These are phyloP conservation scores for Venturia nashicola DNA, from an alignment of 2,329 filamentous ascomycete genomes.

Conservation along the genomic window DNA sequence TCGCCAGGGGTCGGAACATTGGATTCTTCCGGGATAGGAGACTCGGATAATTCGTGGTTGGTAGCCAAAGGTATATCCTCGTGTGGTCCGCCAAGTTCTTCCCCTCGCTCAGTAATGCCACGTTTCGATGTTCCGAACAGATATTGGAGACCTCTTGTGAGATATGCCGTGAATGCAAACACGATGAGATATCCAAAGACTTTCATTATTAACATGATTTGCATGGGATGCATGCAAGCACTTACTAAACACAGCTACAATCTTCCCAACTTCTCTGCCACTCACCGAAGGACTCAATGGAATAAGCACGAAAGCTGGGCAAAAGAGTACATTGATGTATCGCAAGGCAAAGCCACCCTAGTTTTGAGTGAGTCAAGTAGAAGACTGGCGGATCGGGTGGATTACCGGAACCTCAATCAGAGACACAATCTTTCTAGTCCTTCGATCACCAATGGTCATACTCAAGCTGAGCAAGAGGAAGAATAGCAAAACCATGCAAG, in stretches of 20 bases:
- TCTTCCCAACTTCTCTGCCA: conserved; percentile 43
- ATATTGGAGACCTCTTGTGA: conserved; percentile 42
- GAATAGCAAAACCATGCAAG: conserved; percentile 44
- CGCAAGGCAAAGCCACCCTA: conserved; percentile 45
- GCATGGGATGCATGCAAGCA: not conserved
- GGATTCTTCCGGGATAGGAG: not conserved
- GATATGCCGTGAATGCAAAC: conserved; percentile 40
- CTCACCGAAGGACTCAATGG: conserved; percentile 44
- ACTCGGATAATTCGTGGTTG: not conserved
- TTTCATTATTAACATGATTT: conserved; percentile 16
- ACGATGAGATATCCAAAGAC: conserved; percentile 44
- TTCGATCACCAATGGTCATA: conserved; percentile 34
- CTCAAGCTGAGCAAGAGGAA: conserved; percentile 37
- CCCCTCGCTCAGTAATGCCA: conserved; percentile 37
- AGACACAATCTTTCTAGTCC: conserved; percentile 35
- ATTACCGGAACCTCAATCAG: conserved; percentile 43
- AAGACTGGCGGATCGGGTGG: conserved; percentile 11
- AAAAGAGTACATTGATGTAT: conserved; percentile 49
- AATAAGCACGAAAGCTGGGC: conserved; percentile 46
- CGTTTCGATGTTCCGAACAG: conserved; percentile 40
- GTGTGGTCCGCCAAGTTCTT: conserved; percentile 30
- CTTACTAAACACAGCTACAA: conserved; percentile 47
- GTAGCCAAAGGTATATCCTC: not conserved
- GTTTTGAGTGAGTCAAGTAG: not conserved
- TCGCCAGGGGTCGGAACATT: not conserved